Percentiles rank a stretch among this genome's conserved stretches.
Evolutionary conservation across 306 rosid genomes (phyloP).

Genomic region (Corylus avellana): DNA sequence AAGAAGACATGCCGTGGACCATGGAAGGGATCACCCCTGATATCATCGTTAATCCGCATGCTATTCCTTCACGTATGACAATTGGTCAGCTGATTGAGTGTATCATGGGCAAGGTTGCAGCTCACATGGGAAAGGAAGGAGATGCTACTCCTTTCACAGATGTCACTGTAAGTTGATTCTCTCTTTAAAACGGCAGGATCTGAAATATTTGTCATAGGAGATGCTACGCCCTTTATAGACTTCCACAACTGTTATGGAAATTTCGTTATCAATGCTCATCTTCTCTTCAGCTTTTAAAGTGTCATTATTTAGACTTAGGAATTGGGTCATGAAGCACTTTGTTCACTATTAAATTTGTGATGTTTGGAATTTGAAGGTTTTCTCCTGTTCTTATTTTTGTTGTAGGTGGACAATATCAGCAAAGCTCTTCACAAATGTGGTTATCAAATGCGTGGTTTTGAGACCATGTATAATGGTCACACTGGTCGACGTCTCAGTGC

Average conservation of each 20-base stretch:
- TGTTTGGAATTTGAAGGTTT: background rate
- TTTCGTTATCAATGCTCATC: background rate
- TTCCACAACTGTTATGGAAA: conserved; percentile 1
- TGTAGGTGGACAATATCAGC: conserved; percentile 94
- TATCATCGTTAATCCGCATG: conserved; percentile 96
- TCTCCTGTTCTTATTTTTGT: background rate
- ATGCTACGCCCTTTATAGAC: background rate
- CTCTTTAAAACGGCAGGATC: background rate
- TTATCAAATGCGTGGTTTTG: conserved; percentile 97
- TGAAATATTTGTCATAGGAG: conserved; percentile 3
- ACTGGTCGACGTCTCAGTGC: conserved; percentile 86
- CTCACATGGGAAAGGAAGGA: conserved; percentile 99
- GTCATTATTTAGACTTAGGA: background rate
- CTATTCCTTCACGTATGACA: conserved; percentile 99
- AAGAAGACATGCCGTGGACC: conserved; percentile 99
- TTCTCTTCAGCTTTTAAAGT: background rate
- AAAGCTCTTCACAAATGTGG: conserved; percentile 96
- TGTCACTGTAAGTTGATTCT: conserved; percentile 75
- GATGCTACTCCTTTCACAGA: conserved; percentile 98
- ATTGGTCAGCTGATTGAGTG: conserved; percentile 99
- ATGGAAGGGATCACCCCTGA: conserved; percentile 97
- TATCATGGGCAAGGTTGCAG: conserved; percentile 99
- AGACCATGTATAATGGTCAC: conserved; percentile 98
- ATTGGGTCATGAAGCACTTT: background rate
- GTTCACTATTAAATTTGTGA: background rate